Percentiles rank a stretch among this genome's conserved stretches.
These are phyloP conservation scores for Phytophthora cajani DNA, from an alignment of 352 stramenopile species.

Conservation along the genomic window DNA sequence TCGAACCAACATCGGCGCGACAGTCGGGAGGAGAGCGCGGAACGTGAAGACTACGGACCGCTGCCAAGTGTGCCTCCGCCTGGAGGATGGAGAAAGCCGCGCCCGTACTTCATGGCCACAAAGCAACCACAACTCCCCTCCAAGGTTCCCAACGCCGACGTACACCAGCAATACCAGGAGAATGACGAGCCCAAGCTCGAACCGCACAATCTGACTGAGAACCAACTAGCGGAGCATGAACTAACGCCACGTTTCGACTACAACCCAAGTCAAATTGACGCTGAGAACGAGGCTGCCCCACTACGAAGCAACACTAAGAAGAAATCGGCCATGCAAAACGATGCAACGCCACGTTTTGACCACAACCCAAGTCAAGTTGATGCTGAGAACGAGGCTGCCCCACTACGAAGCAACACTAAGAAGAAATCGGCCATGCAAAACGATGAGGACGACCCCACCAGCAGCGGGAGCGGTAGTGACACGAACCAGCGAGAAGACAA, in stretches of 20 bases:
- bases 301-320: not conserved
- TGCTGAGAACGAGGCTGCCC: slow-evolving; percentile 1
- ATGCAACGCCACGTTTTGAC: slow-evolving; percentile 14
- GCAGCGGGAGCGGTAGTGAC: slow-evolving; percentile 21
- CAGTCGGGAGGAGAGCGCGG: slow-evolving; percentile 31
- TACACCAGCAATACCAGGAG: slow-evolving; percentile 27
- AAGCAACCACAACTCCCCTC: slow-evolving; percentile 32
- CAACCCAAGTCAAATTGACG: slow-evolving; percentile 8
- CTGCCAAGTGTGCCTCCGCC: slow-evolving; percentile 8
- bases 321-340: not conserved
- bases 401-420: not conserved
- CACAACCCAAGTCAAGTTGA: slow-evolving; percentile 8
- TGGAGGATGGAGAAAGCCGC: slow-evolving; percentile 50
- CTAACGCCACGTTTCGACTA: slow-evolving; percentile 3
- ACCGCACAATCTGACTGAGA: slow-evolving; percentile 15
- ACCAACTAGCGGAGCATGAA: slow-evolving; percentile 37
- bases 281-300: slow-evolving; percentile 1
- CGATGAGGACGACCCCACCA: slow-evolving; percentile 25
- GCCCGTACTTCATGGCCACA: slow-evolving; percentile 61
- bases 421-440: not conserved
- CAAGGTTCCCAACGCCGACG: slow-evolving; percentile 11
- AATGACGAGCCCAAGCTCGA: slow-evolving; percentile 9
- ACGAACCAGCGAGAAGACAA: slow-evolving; percentile 38
- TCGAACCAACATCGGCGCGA: not conserved
- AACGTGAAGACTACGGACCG: not conserved